Evolutionary conservation across 2,329 filamentous ascomycete genomes (phyloP).

Genomic region (Ophiosphaerella narmari): DNA sequence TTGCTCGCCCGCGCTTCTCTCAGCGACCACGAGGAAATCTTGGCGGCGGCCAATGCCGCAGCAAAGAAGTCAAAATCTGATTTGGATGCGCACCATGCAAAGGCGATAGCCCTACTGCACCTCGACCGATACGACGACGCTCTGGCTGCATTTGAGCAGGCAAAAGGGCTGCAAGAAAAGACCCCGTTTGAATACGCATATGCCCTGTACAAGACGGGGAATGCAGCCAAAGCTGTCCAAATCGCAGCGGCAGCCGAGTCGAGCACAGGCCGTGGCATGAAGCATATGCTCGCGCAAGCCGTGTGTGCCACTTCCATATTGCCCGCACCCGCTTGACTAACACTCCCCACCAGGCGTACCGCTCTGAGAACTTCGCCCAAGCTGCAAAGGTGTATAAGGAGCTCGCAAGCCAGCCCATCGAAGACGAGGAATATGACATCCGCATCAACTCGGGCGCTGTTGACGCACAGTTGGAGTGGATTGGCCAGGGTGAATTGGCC

Average conservation of each 20-base stretch:
- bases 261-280: constrained; percentile 54
- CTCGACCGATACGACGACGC: constrained; percentile 83
- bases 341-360: constrained; percentile 61
- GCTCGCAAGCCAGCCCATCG: constrained; percentile 56
- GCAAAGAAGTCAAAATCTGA: constrained; percentile 65
- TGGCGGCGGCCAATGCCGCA: constrained; percentile 64
- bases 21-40: constrained; percentile 74
- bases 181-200: constrained; percentile 76
- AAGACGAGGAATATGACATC: constrained; percentile 73
- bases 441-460: constrained; percentile 76
- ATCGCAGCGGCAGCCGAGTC: constrained; percentile 49
- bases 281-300: constrained; percentile 66
- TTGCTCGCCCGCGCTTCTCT: constrained; percentile 63
- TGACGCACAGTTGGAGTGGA: constrained; percentile 74
- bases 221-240: constrained; percentile 66
- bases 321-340: constrained; percentile 14
- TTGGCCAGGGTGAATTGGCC: constrained; percentile 58
- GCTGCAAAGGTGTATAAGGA: constrained; percentile 67
- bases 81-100: constrained; percentile 67
- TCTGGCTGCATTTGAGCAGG: constrained; percentile 68
- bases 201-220: constrained; percentile 79
- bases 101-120: constrained; percentile 76
- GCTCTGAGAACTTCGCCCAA: constrained; percentile 72
- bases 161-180: constrained; percentile 61
- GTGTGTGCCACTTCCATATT: constrained; percentile 44